Evolutionary conservation across 495 filamentous ascomycete species (phyloP), one percentile per base, ranked within the genome.

Genomic region (Apodospora peruviana): DNA sequence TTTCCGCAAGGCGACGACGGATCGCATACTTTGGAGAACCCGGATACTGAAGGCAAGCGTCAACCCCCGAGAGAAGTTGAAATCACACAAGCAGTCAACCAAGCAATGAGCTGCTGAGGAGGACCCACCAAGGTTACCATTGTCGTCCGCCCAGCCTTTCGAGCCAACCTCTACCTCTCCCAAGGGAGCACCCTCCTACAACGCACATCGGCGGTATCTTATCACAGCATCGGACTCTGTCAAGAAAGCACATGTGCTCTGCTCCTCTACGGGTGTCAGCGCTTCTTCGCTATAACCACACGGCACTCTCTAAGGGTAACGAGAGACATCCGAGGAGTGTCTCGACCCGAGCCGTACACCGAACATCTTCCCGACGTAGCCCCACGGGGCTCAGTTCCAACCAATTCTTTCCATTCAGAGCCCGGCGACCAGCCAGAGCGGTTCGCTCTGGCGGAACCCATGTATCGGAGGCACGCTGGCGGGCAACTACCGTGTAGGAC

Each of bases 381-480:
- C 73, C 68, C 60, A 55, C 67, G 69, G 70, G 73, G 72, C 72
- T 64, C 64, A 58, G 44, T 53, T 64, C 53, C 52, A 62, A 59
- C 70, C 68, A 71, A 75, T 74, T 72, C 64, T 75, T 67, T 70
- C 73, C 53, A 66, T 72, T 67, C 72, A 76, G 66, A 72, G 55
- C 68, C 71, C 73, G 73, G 78, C 76, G 73, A 76, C 73, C 79
- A 81, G 79, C 80, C 77, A 78, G 77, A 78, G 79, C 79, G 78
- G 74, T 67, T 72, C 76, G 80, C 78, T 84, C 79, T 83, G 82
- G 82, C 79, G 78, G 81, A 76, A 78, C 77, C 75, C 79, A 85
- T 85, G 82, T 72, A 70, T 80, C 67, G 74, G 74, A 71, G 80
- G 72, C 78, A 82, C 74, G 63, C 78, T 83, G 80, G 80, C 80